Evolutionary conservation across 495 filamentous ascomycete species (phyloP).

Genomic region (Aspergillus campestris): DNA sequence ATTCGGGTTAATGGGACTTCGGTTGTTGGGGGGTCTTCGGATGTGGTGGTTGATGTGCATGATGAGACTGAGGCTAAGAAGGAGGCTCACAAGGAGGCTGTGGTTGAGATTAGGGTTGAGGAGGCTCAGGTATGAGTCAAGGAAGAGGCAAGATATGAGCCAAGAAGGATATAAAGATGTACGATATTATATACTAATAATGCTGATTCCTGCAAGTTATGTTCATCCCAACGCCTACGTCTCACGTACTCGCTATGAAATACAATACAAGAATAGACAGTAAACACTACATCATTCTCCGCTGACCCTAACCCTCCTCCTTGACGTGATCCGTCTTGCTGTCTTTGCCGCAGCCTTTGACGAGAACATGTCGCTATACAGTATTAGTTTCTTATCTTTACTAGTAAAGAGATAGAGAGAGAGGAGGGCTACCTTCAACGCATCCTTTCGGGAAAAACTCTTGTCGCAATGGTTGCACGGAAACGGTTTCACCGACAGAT

Average conservation of each 20-base stretch:
- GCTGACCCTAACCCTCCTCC: constrained; percentile 11
- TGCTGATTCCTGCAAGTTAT: too few relatives aligned
- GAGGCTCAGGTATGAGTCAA: too few relatives aligned
- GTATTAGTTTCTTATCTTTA: constrained; percentile 6
- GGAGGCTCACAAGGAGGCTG: too few relatives aligned
- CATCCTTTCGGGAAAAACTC: constrained; percentile 95
- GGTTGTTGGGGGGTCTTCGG: constrained; percentile 1
- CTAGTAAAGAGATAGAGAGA: constrained; percentile 5
- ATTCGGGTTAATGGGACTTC: constrained; percentile 7
- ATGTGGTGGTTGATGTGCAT: neutral
- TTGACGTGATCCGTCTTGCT: constrained; percentile 10
- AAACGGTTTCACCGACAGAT: constrained; percentile 91
- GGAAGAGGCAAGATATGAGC: too few relatives aligned
- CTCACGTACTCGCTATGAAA: neutral
- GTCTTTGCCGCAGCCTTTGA: constrained; percentile 79
- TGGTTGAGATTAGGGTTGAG: too few relatives aligned
- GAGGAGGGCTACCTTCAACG: constrained; percentile 68
- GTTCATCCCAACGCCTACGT: neutral
- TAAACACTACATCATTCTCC: neutral
- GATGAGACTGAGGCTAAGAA: neutral
- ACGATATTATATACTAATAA: too few relatives aligned
- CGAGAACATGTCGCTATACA: constrained; percentile 77
- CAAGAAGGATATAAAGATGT: too few relatives aligned
- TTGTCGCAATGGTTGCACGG: constrained; percentile 90
- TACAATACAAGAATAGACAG: too few relatives aligned